Evolutionary conservation across 116 monocot species (phyloP).

Genomic region (Trichopus zeylanicus): DNA sequence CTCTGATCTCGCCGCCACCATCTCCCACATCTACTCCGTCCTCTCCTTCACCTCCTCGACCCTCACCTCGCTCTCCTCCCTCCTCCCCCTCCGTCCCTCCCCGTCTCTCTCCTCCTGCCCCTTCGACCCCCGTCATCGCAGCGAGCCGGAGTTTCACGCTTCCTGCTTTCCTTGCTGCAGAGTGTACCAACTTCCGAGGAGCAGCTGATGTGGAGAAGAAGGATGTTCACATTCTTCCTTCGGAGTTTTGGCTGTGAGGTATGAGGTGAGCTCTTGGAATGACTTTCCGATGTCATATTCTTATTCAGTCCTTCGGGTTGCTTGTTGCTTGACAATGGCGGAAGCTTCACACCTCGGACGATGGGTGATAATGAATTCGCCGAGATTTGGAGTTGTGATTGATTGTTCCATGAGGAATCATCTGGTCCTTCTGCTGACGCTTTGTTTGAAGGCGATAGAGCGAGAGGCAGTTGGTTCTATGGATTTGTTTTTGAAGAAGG

Average conservation of each 20-base stretch:
- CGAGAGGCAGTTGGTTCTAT: conserved; percentile 40
- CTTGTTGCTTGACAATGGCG: conserved; percentile 13
- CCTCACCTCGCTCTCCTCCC: conserved; percentile 30
- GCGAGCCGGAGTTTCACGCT: conserved; percentile 47
- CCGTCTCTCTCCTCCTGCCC: conserved; percentile 32
- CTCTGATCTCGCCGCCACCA: conserved; percentile 26
- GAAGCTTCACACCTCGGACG: conserved; percentile 25
- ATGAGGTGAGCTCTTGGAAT: conserved; percentile 52
- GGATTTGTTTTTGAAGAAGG: conserved; percentile 5
- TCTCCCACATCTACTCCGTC: conserved; percentile 32
- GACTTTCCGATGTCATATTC: conserved; percentile 46
- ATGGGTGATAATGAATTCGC: conserved; percentile 65
- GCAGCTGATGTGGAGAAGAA: neutral
- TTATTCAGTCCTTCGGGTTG: conserved; percentile 23
- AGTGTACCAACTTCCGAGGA: conserved; percentile 56
- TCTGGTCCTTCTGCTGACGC: conserved; percentile 49
- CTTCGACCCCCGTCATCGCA: conserved; percentile 48
- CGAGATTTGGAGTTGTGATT: conserved; percentile 53
- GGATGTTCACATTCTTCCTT: conserved; percentile 54
- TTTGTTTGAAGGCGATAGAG: conserved; percentile 60
- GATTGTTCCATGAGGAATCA: conserved; percentile 70
- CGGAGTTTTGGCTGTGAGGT: conserved; percentile 55
- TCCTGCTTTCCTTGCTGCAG: conserved; percentile 39
- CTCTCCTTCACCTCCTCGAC: conserved; percentile 21
- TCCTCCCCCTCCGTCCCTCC: conserved; percentile 3